phyloP scores from a whole-genome alignment of 2,329 filamentous ascomycete genomes.

The Nigrospora sphaerica region DNA sequence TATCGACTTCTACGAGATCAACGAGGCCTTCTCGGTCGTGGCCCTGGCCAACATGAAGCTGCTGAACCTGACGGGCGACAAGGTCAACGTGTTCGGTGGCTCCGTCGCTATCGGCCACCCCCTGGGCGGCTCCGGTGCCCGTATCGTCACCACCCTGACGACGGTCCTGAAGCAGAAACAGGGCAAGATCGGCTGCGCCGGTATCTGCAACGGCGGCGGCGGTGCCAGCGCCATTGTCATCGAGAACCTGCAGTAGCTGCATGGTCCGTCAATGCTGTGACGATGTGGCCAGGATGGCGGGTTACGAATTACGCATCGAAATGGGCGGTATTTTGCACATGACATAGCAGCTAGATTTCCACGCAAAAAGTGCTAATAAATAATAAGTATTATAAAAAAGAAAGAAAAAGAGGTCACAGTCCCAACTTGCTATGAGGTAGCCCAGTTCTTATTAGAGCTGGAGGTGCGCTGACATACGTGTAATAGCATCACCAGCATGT shows the following conservation, averaged over 20 bases:
- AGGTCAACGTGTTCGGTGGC: slow-evolving; percentile 92
- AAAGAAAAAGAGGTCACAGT: too few species aligned
- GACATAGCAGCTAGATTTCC: too few species aligned
- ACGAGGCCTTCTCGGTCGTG: slow-evolving; percentile 97
- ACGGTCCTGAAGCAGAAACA: slow-evolving; percentile 86
- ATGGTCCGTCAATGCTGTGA: slow-evolving; percentile 2
- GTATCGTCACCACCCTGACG: slow-evolving; percentile 85
- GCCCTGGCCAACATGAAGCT: slow-evolving; percentile 95
- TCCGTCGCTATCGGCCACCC: slow-evolving; percentile 95
- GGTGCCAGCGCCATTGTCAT: slow-evolving; percentile 91
- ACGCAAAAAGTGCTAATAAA: too few species aligned
- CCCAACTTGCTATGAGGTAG: too few species aligned
- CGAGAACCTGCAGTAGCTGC: slow-evolving; percentile 56
- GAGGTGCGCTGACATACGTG: too few species aligned
- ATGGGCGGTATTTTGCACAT: too few species aligned
- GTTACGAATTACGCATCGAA: too few species aligned
- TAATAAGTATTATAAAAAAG: too few species aligned
- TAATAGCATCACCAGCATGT: too few species aligned
- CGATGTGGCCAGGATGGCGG: too few species aligned
- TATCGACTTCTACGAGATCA: slow-evolving; percentile 96
- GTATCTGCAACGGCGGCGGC: slow-evolving; percentile 97
- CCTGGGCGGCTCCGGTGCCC: slow-evolving; percentile 85
- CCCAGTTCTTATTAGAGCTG: too few species aligned
- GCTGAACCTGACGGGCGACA: slow-evolving; percentile 68
- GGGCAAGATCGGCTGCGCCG: slow-evolving; percentile 86